A percentile compares a stretch with the other conserved stretches of the same genome.
These are phyloP conservation scores for Candida sithepensis DNA, from an alignment of 805 yeast species.

Conservation along the genomic window DNA sequence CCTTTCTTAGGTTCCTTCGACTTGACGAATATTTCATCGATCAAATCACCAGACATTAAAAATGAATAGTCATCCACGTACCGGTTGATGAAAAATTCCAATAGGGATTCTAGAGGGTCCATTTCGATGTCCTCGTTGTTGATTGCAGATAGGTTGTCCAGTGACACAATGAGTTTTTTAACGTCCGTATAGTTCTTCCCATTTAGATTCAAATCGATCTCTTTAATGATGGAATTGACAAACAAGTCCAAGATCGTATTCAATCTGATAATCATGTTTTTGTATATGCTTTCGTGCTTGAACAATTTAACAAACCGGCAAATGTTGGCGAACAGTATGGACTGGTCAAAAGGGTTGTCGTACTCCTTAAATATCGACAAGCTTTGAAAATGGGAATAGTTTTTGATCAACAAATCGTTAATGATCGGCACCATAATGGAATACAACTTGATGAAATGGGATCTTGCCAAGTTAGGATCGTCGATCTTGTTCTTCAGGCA, in stretches of 20 bases:
- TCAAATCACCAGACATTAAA: slow-evolving; percentile 19
- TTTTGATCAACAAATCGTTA: slow-evolving; percentile 28
- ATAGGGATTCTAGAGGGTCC: slow-evolving; percentile 30
- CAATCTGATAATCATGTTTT: slow-evolving; percentile 35
- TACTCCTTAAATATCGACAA: slow-evolving; percentile 27
- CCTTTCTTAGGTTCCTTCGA: slow-evolving; percentile 17
- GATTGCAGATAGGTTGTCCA: slow-evolving; percentile 19
- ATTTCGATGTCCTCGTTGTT: slow-evolving; percentile 33
- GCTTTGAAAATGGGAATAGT: slow-evolving; percentile 32
- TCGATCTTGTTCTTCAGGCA: slow-evolving; percentile 20
- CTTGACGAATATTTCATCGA: slow-evolving; percentile 19
- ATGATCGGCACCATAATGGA: slow-evolving; percentile 28
- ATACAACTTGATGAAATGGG: slow-evolving; percentile 25
- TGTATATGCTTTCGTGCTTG: slow-evolving; percentile 17
- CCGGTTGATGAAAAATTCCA: slow-evolving; percentile 31
- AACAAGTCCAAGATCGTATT: slow-evolving; percentile 62
- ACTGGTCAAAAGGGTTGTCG: slow-evolving; percentile 30
- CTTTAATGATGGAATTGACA: slow-evolving; percentile 65
- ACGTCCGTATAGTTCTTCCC: slow-evolving; percentile 41
- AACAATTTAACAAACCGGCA: slow-evolving; percentile 25
- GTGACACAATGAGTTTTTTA: slow-evolving; percentile 20
- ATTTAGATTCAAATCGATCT: slow-evolving; percentile 58
- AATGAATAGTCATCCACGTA: slow-evolving; percentile 29
- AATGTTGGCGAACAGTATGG: slow-evolving; percentile 29
- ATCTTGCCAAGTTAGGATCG: slow-evolving; percentile 25